phyloP scores from a whole-genome alignment of 352 stramenopile genomes.

The Pythium guiyangense region DNA sequence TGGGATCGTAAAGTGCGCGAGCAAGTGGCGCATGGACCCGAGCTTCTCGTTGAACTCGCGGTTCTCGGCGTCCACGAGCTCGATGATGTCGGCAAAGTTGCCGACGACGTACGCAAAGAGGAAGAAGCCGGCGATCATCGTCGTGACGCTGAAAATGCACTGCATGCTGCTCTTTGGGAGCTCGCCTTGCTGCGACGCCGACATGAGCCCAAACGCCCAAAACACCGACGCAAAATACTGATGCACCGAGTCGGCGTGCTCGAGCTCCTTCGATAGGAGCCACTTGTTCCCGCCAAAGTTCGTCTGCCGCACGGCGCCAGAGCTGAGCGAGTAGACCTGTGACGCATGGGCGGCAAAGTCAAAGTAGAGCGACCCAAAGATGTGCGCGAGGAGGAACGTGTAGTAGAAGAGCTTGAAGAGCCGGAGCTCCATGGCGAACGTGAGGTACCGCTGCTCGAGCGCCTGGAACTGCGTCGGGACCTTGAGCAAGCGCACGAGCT shows the following conservation, averaged over 20 bases:
- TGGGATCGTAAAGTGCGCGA: slow-evolving; percentile 36
- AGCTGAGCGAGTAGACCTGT: slow-evolving; percentile 14
- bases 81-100: slow-evolving; percentile 44
- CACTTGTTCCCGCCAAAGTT: slow-evolving; percentile 43
- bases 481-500: slow-evolving; percentile 41
- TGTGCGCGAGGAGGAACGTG: slow-evolving; percentile 41
- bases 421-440: slow-evolving; percentile 33
- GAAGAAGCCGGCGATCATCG: slow-evolving; percentile 39
- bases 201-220: slow-evolving; percentile 43
- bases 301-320: slow-evolving; percentile 3
- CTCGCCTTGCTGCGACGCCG: slow-evolving; percentile 31
- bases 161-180: slow-evolving; percentile 27
- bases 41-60: slow-evolving; percentile 48
- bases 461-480: slow-evolving; percentile 33
- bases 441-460: slow-evolving; percentile 42
- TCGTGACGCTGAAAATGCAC: slow-evolving; percentile 33
- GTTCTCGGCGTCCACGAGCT: slow-evolving; percentile 40
- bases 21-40: slow-evolving; percentile 31
- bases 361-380: slow-evolving; percentile 52
- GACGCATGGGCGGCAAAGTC: slow-evolving; percentile 44
- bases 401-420: slow-evolving; percentile 59
- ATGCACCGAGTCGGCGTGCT: slow-evolving; percentile 12
- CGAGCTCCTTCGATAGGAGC: slow-evolving; percentile 22
- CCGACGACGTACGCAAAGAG: slow-evolving; percentile 41
- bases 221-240: slow-evolving; percentile 37